Base-by-base conservation (phyloP, 202 grass and related monocot genomes). In the Carex sylvatica region DNA sequence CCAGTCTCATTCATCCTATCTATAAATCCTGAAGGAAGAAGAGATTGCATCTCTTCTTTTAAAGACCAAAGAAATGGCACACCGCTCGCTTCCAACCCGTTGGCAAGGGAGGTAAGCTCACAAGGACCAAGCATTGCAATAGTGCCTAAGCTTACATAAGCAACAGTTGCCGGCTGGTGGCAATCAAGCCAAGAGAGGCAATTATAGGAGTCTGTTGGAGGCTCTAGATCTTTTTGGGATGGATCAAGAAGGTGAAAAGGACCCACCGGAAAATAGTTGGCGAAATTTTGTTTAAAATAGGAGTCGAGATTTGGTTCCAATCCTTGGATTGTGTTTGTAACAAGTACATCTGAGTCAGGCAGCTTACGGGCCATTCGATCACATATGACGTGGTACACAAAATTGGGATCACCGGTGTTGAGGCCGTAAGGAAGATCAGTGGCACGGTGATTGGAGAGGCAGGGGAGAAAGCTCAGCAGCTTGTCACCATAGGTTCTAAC, bases 1-100 rank as follows among this genome's bases (percentile, higher is more conserved):
- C 40, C 67, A 1, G 65, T 15, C 49, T 28, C 33, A 23, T 52
- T 19, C 46, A 82, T 82, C 71, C 86, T 81, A 36, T 81, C 76
- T 14, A 85, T 15, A 83, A 91, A 97, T 20, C 86, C 94, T 6
- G 53, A 2, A 0, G 91, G 94, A 28, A 97, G 91, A 12, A 64
- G 62, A 42, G 71, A 75, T 71, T 80, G 85, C 16, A 60, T 63
- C 14, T 84, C 56, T 64, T 97, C 91, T n/a, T 69, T 87, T 13
- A 93, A 76, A 9, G 93, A 97, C 93, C 91, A 93, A 18, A 93
- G 73, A 77, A 90, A 97, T 31, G 89, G 87, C 77, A 83, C 67
- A 15, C 74, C 52, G 19, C 79, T 74, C 4, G 80, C 60, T 82
- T 96, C 85, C 76, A 93, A 64, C 11, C 90, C 74, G 1, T 19